Evolutionary conservation across 768 basidiomycete species (phyloP).

Genomic region (Podaxis sp.): DNA sequence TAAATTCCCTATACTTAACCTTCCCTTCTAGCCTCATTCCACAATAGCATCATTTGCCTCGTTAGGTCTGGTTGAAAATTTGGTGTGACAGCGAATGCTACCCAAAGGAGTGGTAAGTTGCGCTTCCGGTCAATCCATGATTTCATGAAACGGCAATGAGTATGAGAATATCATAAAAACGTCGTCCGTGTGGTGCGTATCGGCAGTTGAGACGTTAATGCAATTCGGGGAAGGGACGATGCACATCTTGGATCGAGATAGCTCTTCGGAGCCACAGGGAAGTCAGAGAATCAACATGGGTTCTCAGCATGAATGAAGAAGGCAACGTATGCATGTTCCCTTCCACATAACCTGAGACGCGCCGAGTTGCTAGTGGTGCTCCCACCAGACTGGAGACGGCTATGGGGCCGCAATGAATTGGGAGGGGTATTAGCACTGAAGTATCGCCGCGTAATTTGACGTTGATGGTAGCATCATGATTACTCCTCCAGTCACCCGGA

Average conservation of each 20-base stretch:
- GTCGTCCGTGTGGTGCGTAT: background rate
- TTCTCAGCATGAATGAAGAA: background rate
- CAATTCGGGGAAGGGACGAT: background rate
- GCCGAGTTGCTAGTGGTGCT: background rate
- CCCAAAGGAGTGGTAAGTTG: background rate
- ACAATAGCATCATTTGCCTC: background rate
- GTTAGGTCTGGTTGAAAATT: background rate
- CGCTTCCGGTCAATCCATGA: background rate
- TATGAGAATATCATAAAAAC: conserved; percentile 1
- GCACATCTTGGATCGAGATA: conserved; percentile 1
- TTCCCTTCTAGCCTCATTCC: conserved; percentile 7
- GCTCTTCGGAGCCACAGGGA: background rate
- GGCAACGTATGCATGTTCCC: background rate
- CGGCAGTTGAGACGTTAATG: background rate
- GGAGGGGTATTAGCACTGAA: background rate
- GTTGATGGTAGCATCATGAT: background rate
- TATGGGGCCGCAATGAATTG: background rate
- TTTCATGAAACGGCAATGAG: background rate
- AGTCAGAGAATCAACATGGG: background rate
- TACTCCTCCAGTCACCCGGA: background rate
- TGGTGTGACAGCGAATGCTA: background rate
- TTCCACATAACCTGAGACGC: background rate
- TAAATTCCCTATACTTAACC: conserved; percentile 1
- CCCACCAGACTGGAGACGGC: background rate
- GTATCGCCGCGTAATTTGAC: background rate